Percentiles rank a stretch among this genome's conserved stretches.
Conservation (phyloP, 805 yeast genomes). For the Pichia thaimueangensis region DNA sequence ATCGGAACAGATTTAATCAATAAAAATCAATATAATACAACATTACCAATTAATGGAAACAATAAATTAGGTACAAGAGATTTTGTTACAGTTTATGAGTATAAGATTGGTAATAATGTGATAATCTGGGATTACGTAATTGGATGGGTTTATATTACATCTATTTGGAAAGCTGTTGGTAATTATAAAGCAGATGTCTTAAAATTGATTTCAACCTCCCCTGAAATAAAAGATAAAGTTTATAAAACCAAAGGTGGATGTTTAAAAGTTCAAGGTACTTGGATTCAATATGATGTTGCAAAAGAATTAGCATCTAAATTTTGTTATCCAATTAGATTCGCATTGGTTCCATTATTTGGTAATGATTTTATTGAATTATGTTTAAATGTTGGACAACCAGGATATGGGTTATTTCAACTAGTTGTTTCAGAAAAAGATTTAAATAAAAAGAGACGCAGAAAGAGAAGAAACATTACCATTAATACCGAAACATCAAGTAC, state of each 20-base stretch:
- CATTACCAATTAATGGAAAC: constrained; percentile 50
- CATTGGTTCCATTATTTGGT: constrained; percentile 78
- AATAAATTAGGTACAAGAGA: too few species aligned
- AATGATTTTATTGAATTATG: constrained; percentile 55
- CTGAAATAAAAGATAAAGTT: constrained; percentile 55
- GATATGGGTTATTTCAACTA: constrained; percentile 57
- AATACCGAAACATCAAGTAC: background rate
- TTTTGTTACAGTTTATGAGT: constrained; percentile 66
- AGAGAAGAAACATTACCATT: constrained; percentile 19
- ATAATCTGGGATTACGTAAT: constrained; percentile 82
- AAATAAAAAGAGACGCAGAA: constrained; percentile 17
- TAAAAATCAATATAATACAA: constrained; percentile 57
- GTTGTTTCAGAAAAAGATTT: constrained; percentile 27
- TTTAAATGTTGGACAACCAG: constrained; percentile 50
- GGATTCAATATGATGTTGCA: constrained; percentile 75
- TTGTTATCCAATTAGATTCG: constrained; percentile 70
- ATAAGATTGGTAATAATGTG: constrained; percentile 60
- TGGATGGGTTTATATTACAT: constrained; percentile 83
- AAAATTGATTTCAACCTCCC: constrained; percentile 58
- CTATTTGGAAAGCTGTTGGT: constrained; percentile 75
- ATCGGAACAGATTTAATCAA: constrained; percentile 18
- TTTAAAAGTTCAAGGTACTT: constrained; percentile 88
- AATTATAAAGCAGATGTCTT: constrained; percentile 72
- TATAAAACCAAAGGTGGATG: constrained; percentile 85
- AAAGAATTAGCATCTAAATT: constrained; percentile 61